These are phyloP conservation scores for Pichia gijzeniarum DNA, from an alignment of 805 yeast genomes.

Conservation along the genomic window DNA sequence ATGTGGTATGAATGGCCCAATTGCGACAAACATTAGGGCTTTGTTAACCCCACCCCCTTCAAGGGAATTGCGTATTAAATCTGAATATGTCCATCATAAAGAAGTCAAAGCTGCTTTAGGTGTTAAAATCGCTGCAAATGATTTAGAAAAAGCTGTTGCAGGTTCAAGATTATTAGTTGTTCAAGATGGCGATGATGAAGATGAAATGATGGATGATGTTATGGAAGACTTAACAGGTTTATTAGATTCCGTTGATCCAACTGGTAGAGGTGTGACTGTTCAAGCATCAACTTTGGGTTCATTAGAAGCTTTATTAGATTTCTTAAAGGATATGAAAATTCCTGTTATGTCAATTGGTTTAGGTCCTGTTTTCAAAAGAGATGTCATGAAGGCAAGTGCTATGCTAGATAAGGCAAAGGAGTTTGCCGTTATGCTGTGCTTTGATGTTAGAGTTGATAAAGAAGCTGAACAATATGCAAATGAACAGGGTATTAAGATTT, in stretches of 20 bases:
- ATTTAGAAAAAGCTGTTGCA: constrained; percentile 96
- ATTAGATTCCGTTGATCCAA: constrained; percentile 87
- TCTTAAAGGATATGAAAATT: constrained; percentile 96
- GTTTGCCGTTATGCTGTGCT: constrained; percentile 95
- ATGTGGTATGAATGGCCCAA: constrained; percentile 98
- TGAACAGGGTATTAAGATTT: constrained; percentile 85
- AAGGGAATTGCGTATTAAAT: constrained; percentile 90
- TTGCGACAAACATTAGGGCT: constrained; percentile 93
- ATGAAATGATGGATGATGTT: constrained; percentile 93
- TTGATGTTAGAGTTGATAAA: constrained; percentile 93
- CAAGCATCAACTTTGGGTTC: constrained; percentile 99
- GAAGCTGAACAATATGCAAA: constrained; percentile 98
- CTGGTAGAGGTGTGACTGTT: constrained; percentile 96
- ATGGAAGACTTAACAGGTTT: constrained; percentile 97
- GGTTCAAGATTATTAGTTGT: constrained; percentile 95
- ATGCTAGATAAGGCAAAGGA: constrained; percentile 97
- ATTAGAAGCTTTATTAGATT: constrained; percentile 91
- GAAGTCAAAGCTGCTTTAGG: constrained; percentile 99
- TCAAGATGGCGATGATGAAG: constrained; percentile 97
- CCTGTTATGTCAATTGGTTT: constrained; percentile 98
- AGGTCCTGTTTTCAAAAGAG: constrained; percentile 98
- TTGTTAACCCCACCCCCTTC: constrained; percentile 96
- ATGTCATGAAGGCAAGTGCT: constrained; percentile 94
- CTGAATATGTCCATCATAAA: constrained; percentile 94
- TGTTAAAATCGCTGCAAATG: constrained; percentile 97